Evolutionary conservation across 1,284 basidiomycete species (phyloP), one percentile per base, ranked within the genome.

Genomic region (Ustilago tritici): DNA sequence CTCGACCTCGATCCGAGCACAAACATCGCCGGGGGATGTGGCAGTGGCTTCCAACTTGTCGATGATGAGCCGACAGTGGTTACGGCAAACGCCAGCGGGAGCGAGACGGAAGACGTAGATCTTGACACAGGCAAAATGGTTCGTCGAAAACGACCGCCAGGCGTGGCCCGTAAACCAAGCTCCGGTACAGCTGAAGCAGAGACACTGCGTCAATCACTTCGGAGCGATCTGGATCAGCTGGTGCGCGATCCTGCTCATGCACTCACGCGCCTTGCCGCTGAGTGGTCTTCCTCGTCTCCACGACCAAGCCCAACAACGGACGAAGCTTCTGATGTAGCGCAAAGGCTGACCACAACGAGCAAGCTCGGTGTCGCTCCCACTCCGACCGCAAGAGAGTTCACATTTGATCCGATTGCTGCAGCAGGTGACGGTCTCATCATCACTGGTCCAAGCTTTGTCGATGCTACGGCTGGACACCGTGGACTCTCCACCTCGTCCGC

Each of bases 361-460:
- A 12, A 59, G 19, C 49, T 58, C 19, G 69, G 62, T 23, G 58
- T 68, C 7, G 73, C 68, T 8, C 70, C 70, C 4, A 69, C 72
- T 12, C 74, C 76, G 17, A 67, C 64, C 14, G 62, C 60, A 19
- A 60, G 53, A 15, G 71, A 66, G 38, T 74, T 69, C 43, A 78
- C 76, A 0, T 81, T 84, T 31, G 82, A 84, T 35, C 78, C 80
- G 7, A 71, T 84, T n/a, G 73, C 80, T 12, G 82, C 81, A 11
- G 78, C 69, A 15, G 81, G 79, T 28, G 82, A 84, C 38, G 82
- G 82, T 10, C 68, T 84, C 17, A 79, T 82, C 64, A 78, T 78
- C 47, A 72, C 76, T 1, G 71, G 79, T 4, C 65, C 76, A 2
- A 70, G 68, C 54, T 76, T 75, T 38, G 72, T 61, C 23, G 76